Evolutionary conservation across 2,329 filamentous ascomycete genomes (phyloP), one percentile per base, ranked within the genome.

Genomic region (Colletotrichum agaves): DNA sequence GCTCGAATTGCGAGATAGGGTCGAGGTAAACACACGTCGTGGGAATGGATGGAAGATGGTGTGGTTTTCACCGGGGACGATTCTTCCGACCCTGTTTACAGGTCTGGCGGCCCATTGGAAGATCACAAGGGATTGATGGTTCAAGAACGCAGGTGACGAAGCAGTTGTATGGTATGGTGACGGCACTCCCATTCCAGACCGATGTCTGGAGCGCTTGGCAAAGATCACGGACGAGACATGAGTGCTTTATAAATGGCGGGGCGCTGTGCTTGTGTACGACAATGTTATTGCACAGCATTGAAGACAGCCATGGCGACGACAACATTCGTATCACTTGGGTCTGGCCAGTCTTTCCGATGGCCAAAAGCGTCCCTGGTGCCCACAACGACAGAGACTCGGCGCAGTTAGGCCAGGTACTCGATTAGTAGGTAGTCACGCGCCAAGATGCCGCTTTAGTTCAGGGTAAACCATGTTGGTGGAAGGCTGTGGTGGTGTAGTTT

Each of bases 211-310:
- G 15, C 75, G 75, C 61, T 73, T 84, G 52, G 78, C 78, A 0
- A 74, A 79, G 67, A 82, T 84, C 41, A 84, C 82, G 12, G 82
- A 84, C 64, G 81, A 84, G 67, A 83, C 84, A 58, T 78, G 82
- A 4, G 82, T 85, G 17, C 70, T 84, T 59, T 83, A 84, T 71
- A 78, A 77, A 55, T 84, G 82, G 83, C 73, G 74, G 12, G 81
- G 82, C 0, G 83, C 84, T 74, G 80, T 85, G 4, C 73, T 84
- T 11, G 81, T 85, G 1, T 84, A 78, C 72, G 82, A 85, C 70
- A 85, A 85, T 71, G 72, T 81, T 15, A 79, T 84, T 72, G 78
- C 82, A 1, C 83, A 85, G 74, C 82, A 85, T 75, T 82, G 82
- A 3, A 75, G 83, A 58, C 75, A 84, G 72, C 82, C 82, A 0